Evolutionary conservation across 148 eudicot species (phyloP).

Genomic region (Polygonum maritimum): DNA sequence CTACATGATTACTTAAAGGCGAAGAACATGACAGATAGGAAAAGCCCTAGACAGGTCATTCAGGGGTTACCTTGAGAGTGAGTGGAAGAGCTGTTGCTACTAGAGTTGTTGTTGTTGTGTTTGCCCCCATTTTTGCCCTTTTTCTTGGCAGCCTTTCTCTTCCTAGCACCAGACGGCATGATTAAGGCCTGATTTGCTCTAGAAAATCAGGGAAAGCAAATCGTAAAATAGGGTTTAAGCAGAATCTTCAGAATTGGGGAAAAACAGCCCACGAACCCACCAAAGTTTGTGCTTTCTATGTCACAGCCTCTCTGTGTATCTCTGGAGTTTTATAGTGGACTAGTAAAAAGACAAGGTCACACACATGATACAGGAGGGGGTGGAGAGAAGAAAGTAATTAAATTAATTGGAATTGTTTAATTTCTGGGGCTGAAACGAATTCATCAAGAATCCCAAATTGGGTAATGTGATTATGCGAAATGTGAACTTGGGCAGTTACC

Average conservation of each 20-base stretch:
- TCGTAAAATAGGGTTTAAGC: background rate
- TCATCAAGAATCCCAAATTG: background rate
- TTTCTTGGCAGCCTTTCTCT: conserved; percentile 11
- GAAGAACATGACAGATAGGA: background rate
- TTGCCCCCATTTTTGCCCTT: conserved; percentile 4
- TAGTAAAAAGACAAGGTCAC: background rate
- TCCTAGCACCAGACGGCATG: conserved; percentile 13
- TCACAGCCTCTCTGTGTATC: conserved; percentile 6
- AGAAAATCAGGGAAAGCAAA: background rate
- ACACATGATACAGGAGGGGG: conserved; percentile 1
- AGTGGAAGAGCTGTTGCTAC: background rate
- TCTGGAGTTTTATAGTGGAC: conserved; percentile 1
- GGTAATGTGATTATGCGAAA: background rate
- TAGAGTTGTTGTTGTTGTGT: background rate
- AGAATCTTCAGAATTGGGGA: background rate
- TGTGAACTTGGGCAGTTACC: background rate
- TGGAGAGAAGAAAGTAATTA: background rate
- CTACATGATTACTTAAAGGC: background rate
- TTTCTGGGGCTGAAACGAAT: background rate
- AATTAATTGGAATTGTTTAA: background rate
- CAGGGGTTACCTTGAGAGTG: conserved; percentile 10
- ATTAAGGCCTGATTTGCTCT: background rate
- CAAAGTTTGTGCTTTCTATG: background rate
- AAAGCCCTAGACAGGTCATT: background rate
- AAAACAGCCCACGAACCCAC: background rate